phyloP scores from a whole-genome alignment of 1,284 basidiomycete species.

The Microbotryomycetes sp. region DNA sequence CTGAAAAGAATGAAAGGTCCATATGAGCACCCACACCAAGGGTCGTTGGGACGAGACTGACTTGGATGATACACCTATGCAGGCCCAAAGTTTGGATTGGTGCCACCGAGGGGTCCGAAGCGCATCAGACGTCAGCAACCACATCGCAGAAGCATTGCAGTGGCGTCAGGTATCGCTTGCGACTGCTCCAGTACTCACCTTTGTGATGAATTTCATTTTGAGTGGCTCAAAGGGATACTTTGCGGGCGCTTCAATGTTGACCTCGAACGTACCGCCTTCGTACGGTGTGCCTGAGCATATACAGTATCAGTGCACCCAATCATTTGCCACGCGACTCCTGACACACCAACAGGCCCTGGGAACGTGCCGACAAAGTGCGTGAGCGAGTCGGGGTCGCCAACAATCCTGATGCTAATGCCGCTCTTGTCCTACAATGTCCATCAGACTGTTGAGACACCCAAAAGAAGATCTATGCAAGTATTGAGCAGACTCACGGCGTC shows the following conservation, averaged over 20 bases:
- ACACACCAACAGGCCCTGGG: slow-evolving; percentile 63
- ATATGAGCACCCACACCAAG: neutral
- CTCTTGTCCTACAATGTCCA: neutral
- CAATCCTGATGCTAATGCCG: slow-evolving; percentile 18
- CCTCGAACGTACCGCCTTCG: slow-evolving; percentile 84
- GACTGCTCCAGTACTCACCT: slow-evolving; percentile 53
- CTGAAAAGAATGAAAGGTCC: neutral
- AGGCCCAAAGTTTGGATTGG: no score
- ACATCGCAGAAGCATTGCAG: neutral
- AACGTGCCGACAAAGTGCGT: slow-evolving; percentile 85
- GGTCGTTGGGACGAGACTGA: neutral
- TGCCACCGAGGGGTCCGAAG: no score
- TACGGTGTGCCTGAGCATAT: slow-evolving; percentile 69
- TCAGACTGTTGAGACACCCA: neutral
- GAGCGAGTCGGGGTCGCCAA: slow-evolving; percentile 55
- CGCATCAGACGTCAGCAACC: slow-evolving; percentile 35
- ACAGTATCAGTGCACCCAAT: slow-evolving; percentile 32
- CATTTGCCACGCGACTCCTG: slow-evolving; percentile 26
- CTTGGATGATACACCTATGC: slow-evolving; percentile 97
- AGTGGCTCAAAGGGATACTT: slow-evolving; percentile 94
- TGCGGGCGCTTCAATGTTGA: slow-evolving; percentile 45
- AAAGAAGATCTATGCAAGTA: neutral
- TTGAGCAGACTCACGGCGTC: neutral
- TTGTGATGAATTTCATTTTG: slow-evolving; percentile 89
- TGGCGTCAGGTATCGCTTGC: neutral